Percentiles rank a stretch among this genome's conserved stretches.
Conservation (phyloP, 75 land plant genomes). For the Adiantum capillusveneris region DNA sequence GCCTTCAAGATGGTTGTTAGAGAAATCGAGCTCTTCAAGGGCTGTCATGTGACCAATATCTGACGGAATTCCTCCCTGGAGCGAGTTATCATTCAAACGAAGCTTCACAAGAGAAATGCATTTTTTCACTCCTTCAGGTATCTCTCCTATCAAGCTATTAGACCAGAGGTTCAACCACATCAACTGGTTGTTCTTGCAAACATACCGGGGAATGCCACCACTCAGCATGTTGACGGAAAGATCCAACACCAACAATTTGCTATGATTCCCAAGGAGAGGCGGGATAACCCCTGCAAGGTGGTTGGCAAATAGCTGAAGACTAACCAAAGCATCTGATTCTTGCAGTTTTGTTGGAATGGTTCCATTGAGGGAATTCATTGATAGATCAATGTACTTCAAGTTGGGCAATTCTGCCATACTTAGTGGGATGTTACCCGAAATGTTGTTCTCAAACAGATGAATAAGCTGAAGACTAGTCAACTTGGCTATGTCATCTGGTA, state of each 20-base stretch:
- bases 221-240: conserved; percentile 43
- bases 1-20: conserved; percentile 51
- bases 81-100: conserved; percentile 34
- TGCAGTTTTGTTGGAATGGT: not conserved
- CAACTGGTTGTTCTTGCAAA: conserved; percentile 40
- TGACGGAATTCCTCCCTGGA: conserved; percentile 42
- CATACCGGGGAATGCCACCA: conserved; percentile 42
- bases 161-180: conserved; percentile 44
- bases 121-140: conserved; percentile 39
- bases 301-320: not conserved
- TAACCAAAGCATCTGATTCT: not conserved
- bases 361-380: conserved; percentile 10
- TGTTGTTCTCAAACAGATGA: not conserved
- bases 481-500: conserved; percentile 7
- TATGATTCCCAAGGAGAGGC: conserved; percentile 10
- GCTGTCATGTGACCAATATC: conserved; percentile 20
- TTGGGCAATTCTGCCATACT: not conserved
- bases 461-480: not conserved
- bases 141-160: conserved; percentile 48
- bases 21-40: conserved; percentile 56
- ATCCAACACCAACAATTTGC: conserved; percentile 44
- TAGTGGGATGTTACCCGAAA: conserved; percentile 1
- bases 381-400: conserved; percentile 2
- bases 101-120: conserved; percentile 55
- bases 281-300: conserved; percentile 18